Evolutionary conservation across 345 rosid species (phyloP).

Genomic region (Citrus mangshanensis): DNA sequence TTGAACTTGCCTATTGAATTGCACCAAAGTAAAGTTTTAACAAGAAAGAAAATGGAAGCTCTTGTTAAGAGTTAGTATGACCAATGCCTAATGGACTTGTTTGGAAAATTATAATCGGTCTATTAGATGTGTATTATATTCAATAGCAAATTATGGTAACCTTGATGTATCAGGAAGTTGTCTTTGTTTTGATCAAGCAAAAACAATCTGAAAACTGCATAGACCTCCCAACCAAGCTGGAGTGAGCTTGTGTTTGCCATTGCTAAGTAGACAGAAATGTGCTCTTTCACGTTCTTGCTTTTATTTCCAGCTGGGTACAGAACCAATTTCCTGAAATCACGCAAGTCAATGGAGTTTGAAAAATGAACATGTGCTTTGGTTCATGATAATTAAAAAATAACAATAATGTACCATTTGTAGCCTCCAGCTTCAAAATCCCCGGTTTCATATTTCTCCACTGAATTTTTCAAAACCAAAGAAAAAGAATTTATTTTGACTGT

Average conservation of each 20-base stretch:
- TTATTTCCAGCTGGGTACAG: slow-evolving; percentile 64
- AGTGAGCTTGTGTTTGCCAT: slow-evolving; percentile 41
- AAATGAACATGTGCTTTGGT: neutral
- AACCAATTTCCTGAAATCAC: slow-evolving; percentile 49
- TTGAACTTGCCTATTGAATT: too few species aligned
- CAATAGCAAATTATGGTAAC: slow-evolving; percentile 1
- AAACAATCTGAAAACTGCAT: slow-evolving; percentile 46
- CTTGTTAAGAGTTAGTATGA: too few species aligned
- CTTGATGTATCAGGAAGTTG: slow-evolving; percentile 34
- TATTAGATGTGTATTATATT: too few species aligned
- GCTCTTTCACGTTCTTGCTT: slow-evolving; percentile 48
- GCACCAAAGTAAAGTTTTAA: too few species aligned
- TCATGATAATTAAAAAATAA: neutral
- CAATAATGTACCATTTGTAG: slow-evolving; percentile 57
- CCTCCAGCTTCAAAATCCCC: slow-evolving; percentile 69
- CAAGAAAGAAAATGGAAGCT: too few species aligned
- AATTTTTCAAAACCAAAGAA: slow-evolving; percentile 42
- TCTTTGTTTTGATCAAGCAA: slow-evolving; percentile 44
- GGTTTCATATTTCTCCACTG: slow-evolving; percentile 56
- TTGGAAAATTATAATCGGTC: too few species aligned
- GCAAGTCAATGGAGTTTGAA: too few species aligned
- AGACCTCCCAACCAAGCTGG: slow-evolving; percentile 49
- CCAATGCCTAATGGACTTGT: too few species aligned
- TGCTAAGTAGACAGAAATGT: slow-evolving; percentile 54
- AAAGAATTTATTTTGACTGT: slow-evolving; percentile 43